Conservation (phyloP, 495 filamentous ascomycete genomes). For the Aeminium ludgeri region DNA sequence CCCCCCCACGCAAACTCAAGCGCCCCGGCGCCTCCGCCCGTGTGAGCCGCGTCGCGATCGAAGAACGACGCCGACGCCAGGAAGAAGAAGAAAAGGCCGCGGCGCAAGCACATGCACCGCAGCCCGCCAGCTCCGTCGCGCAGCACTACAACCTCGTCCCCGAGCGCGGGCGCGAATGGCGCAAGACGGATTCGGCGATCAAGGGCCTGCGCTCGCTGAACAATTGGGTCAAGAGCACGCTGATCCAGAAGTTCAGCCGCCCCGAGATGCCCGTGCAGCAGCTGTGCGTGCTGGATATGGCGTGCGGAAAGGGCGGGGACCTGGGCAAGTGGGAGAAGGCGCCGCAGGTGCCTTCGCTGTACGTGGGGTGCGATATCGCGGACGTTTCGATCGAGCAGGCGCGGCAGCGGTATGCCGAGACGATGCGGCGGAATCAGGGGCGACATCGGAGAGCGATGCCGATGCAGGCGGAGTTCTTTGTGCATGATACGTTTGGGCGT, state of each 20-base stretch:
- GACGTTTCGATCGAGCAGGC: conserved; percentile 85
- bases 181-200: conserved; percentile 80
- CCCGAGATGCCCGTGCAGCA: conserved; percentile 38
- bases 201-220: conserved; percentile 90
- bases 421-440: conserved; percentile 29
- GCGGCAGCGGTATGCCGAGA: conserved; percentile 58
- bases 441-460: conserved; percentile 34
- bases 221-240: conserved; percentile 94
- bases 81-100: conserved; percentile 35
- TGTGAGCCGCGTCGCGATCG: conserved; percentile 50
- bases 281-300: conserved; percentile 62
- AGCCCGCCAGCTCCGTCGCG: conserved; percentile 40
- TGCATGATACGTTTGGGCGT: conserved; percentile 79
- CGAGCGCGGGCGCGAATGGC: conserved; percentile 82
- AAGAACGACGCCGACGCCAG: conserved; percentile 43
- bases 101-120: conserved; percentile 20
- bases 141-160: conserved; percentile 96
- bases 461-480: conserved; percentile 71
- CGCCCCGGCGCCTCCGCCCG: conserved; percentile 71
- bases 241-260: conserved; percentile 92
- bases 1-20: conserved; percentile 55
- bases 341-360: conserved; percentile 67
- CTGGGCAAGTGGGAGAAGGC: conserved; percentile 88
- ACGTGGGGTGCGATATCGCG: conserved; percentile 84
- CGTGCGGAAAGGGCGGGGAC: conserved; percentile 94